Percentiles rank a stretch among this genome's conserved stretches.
Evolutionary conservation across 2,329 filamentous ascomycete genomes (phyloP).

Genomic region (Bimuria novae-zelandiae): DNA sequence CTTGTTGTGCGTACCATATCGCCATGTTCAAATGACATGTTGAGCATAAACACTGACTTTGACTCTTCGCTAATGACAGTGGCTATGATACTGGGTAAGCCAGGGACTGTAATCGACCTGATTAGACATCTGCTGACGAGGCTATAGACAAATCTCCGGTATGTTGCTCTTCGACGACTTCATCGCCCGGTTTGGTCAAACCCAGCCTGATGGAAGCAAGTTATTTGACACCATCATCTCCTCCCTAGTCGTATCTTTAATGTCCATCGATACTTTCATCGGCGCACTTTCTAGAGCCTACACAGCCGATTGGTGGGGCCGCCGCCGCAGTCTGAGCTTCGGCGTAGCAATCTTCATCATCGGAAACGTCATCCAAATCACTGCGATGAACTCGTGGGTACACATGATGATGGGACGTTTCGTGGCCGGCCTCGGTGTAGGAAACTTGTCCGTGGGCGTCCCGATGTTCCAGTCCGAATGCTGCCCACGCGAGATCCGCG

Average conservation of each 20-base stretch:
- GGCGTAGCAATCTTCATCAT: constrained; percentile 51
- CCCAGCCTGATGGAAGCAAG: constrained; percentile 46
- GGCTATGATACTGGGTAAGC: not conserved
- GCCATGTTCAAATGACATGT: not conserved
- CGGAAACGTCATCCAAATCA: constrained; percentile 52
- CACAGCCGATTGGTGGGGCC: constrained; percentile 60
- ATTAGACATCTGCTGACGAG: not conserved
- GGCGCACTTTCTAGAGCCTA: constrained; percentile 49
- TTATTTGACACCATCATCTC: constrained; percentile 48
- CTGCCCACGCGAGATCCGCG: constrained; percentile 65
- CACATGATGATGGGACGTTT: constrained; percentile 55
- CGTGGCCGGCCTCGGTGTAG: constrained; percentile 50
- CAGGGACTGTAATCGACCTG: not conserved
- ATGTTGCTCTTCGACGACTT: constrained; percentile 56
- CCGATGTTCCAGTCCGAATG: constrained; percentile 71
- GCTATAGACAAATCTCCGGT: constrained; percentile 41
- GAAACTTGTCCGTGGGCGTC: constrained; percentile 59
- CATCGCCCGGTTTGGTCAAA: constrained; percentile 59
- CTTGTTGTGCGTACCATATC: constrained; percentile 52
- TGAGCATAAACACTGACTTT: not conserved
- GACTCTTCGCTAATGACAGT: not conserved
- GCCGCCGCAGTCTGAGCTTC: constrained; percentile 54
- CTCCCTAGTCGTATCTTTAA: constrained; percentile 48
- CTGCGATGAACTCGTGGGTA: constrained; percentile 47
- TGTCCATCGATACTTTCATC: constrained; percentile 48